Evolutionary conservation across 805 yeast species (phyloP).

Genomic region (Cyberlindnera americana): DNA sequence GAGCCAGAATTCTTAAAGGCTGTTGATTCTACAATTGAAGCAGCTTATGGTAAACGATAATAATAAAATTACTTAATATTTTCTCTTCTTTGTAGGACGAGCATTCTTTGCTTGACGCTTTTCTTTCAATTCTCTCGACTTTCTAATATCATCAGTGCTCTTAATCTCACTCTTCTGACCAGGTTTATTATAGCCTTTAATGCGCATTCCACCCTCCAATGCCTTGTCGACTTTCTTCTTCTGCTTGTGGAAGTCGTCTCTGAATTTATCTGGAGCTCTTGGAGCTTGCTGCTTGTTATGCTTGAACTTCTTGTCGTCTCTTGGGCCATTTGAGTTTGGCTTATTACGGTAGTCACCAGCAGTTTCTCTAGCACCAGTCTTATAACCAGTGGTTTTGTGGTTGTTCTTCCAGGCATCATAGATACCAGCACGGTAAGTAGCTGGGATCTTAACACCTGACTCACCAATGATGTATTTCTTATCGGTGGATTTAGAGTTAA

Average conservation of each 20-base stretch:
- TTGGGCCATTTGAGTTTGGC: conserved; percentile 22
- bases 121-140: conserved; percentile 65
- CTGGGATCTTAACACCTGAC: conserved; percentile 89
- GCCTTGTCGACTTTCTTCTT: conserved; percentile 82
- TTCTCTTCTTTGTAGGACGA: conserved; percentile 50
- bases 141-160: conserved; percentile 73
- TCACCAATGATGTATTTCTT: conserved; percentile 91
- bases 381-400: conserved; percentile 50
- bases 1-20: conserved; percentile 14
- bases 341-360: conserved; percentile 26
- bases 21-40: conserved; percentile 16
- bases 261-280: conserved; percentile 79
- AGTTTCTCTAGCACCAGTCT: conserved; percentile 53
- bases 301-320: conserved; percentile 51
- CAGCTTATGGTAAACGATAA: conserved; percentile 16
- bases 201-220: conserved; percentile 63
- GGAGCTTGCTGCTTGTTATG: conserved; percentile 81
- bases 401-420: conserved; percentile 88
- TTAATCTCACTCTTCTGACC: conserved; percentile 51
- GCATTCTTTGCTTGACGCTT: conserved; percentile 81
- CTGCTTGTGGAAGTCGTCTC: conserved; percentile 84
- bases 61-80: conserved; percentile 2
- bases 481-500: conserved; percentile 75
- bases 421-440: conserved; percentile 85
- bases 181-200: conserved; percentile 52